These are phyloP conservation scores for Leccinum broughii DNA, from an alignment of 768 basidiomycete genomes.

Conservation along the genomic window DNA sequence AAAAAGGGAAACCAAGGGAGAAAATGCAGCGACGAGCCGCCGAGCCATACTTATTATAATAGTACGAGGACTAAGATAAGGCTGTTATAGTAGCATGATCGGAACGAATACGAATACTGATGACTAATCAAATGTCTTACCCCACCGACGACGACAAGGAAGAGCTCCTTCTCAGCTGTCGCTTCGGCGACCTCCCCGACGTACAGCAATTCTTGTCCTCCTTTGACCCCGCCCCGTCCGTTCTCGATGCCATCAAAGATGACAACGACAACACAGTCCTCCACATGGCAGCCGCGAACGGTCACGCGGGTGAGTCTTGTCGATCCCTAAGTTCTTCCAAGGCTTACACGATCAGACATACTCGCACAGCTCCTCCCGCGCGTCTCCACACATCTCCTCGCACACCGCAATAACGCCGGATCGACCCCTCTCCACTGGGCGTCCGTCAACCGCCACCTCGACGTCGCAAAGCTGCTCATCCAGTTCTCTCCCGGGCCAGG, in stretches of 20 bases:
- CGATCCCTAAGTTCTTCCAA: neutral
- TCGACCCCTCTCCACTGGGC: conserved; percentile 95
- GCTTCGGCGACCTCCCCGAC: conserved; percentile 88
- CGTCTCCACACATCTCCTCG: conserved; percentile 51
- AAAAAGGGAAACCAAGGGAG: neutral
- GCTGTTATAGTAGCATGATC: too few species aligned
- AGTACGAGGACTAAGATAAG: too few species aligned
- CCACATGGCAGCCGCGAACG: conserved; percentile 90
- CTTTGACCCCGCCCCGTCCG: conserved; percentile 44
- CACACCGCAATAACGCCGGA: conserved; percentile 63
- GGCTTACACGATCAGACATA: conserved; percentile 51
- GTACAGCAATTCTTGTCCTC: conserved; percentile 62
- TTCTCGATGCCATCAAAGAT: conserved; percentile 58
- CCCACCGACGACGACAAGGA: conserved; percentile 57
- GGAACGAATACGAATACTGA: neutral
- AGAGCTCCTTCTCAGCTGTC: conserved; percentile 77
- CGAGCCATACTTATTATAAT: neutral
- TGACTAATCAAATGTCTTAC: neutral
- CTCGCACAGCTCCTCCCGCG: conserved; percentile 73
- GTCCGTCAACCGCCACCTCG: conserved; percentile 76
- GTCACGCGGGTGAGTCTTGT: conserved; percentile 65
- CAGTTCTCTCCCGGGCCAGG: conserved; percentile 59
- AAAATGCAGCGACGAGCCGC: neutral
- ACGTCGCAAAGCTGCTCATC: conserved; percentile 59
- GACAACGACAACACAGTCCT: conserved; percentile 76